Conservation (phyloP, 805 yeast genomes). For the Metschnikowia borealis region DNA sequence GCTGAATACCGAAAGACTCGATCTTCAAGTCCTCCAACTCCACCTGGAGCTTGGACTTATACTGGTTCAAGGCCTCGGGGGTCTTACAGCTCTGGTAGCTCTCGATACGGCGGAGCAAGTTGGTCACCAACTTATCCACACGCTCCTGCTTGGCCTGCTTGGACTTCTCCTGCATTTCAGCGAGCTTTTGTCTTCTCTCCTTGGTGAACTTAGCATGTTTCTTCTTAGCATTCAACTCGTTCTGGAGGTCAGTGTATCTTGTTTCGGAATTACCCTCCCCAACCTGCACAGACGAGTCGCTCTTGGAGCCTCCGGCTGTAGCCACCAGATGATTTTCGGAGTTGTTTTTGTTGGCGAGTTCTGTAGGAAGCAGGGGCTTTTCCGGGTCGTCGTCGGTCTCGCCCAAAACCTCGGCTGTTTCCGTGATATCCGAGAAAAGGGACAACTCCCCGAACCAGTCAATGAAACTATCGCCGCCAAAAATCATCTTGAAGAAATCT, state of each 20-base stretch:
- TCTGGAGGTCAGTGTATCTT: constrained; percentile 14
- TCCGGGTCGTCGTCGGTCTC: constrained; percentile 35
- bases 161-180: constrained; percentile 51
- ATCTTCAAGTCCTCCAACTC: constrained; percentile 81
- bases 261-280: constrained; percentile 1
- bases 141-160: constrained; percentile 47
- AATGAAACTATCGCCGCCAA: constrained; percentile 76
- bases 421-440: constrained; percentile 68
- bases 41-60: constrained; percentile 45
- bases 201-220: constrained; percentile 29
- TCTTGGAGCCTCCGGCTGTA: constrained; percentile 24
- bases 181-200: constrained; percentile 46
- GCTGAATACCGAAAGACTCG: constrained; percentile 93
- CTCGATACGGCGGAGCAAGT: constrained; percentile 47
- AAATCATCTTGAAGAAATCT: constrained; percentile 78
- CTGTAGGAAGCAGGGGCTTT: constrained; percentile 10
- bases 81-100: constrained; percentile 57
- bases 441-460: constrained; percentile 88
- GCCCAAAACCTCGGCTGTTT: constrained; percentile 48
- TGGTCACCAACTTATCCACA: constrained; percentile 47
- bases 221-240: constrained; percentile 24
- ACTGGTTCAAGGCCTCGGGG: constrained; percentile 56
- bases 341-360: constrained; percentile 32
- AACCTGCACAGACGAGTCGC: not conserved
- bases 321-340: constrained; percentile 14